phyloP scores from a whole-genome alignment of 2,329 filamentous ascomycete genomes.

The Xylaria sp. region DNA sequence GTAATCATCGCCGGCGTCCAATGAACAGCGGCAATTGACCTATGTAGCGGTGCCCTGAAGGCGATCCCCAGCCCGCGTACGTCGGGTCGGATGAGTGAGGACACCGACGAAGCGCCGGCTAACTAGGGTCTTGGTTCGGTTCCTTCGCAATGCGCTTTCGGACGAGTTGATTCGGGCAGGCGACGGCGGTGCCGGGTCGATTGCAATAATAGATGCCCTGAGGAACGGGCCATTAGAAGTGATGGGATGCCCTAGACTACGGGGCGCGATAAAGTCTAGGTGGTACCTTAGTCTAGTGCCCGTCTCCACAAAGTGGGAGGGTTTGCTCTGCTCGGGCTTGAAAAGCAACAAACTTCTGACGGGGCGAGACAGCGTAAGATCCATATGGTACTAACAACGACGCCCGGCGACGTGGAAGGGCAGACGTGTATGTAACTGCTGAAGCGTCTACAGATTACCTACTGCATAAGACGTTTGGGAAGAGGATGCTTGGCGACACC shows the following conservation, averaged over 20 bases:
- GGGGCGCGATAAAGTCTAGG: background rate
- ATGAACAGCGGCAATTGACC: background rate
- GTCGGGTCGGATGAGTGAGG: background rate
- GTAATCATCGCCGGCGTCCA: background rate
- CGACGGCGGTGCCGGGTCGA: background rate
- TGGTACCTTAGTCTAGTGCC: too few species aligned
- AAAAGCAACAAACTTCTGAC: too few species aligned
- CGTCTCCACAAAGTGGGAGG: background rate
- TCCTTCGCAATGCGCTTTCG: background rate
- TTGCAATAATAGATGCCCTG: background rate
- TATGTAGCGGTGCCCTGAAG: background rate
- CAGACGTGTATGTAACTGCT: too few species aligned
- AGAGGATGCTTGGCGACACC: too few species aligned
- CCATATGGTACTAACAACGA: too few species aligned
- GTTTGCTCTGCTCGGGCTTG: too few species aligned
- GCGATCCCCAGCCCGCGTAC: too few species aligned
- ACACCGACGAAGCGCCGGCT: background rate
- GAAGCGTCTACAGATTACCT: too few species aligned
- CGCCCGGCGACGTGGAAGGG: too few species aligned
- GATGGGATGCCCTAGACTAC: background rate
- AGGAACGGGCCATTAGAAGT: background rate
- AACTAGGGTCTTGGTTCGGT: background rate
- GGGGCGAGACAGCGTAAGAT: too few species aligned
- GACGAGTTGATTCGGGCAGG: background rate
- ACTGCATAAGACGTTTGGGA: too few species aligned